phyloP scores from a whole-genome alignment of 2,329 filamentous ascomycete species.

The Scopulariopsis brevicaulis region DNA sequence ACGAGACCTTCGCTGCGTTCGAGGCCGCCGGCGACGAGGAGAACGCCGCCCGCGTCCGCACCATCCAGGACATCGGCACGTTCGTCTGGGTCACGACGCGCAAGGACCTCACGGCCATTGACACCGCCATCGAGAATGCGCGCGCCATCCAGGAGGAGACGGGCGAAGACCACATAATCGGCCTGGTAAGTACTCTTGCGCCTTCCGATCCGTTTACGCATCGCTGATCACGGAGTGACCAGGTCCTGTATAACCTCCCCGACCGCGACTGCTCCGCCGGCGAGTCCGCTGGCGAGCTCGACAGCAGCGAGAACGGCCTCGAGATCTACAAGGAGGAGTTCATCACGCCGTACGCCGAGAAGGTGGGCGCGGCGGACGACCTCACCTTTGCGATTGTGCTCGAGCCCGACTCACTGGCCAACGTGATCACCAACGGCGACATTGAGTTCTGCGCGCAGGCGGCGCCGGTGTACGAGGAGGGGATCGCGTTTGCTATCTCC shows the following conservation, averaged over 20 bases:
- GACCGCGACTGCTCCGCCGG: slow-evolving; percentile 32
- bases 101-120: slow-evolving; percentile 22
- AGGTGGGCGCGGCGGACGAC: slow-evolving; percentile 22
- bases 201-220: not conserved
- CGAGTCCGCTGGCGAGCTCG: slow-evolving; percentile 28
- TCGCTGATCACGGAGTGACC: slow-evolving; percentile 4
- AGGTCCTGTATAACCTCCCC: slow-evolving; percentile 29
- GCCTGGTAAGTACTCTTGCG: slow-evolving; percentile 11
- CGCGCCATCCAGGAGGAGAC: slow-evolving; percentile 21
- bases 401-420: slow-evolving; percentile 31
- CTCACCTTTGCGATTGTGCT: slow-evolving; percentile 29
- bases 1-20: slow-evolving; percentile 24
- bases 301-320: slow-evolving; percentile 20
- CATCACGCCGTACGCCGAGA: slow-evolving; percentile 24
- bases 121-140: slow-evolving; percentile 24
- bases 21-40: slow-evolving; percentile 18
- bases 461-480: slow-evolving; percentile 23
- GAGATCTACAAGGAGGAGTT: slow-evolving; percentile 27
- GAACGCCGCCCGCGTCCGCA: slow-evolving; percentile 24
- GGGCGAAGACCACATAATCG: slow-evolving; percentile 25
- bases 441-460: slow-evolving; percentile 24
- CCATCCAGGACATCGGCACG: slow-evolving; percentile 25
- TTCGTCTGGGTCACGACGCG: slow-evolving; percentile 30
- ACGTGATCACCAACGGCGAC: slow-evolving; percentile 26
- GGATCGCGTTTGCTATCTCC: slow-evolving; percentile 40